These are phyloP conservation scores for Huntiella savannae DNA, from an alignment of 2,329 filamentous ascomycete species.

Conservation along the genomic window DNA sequence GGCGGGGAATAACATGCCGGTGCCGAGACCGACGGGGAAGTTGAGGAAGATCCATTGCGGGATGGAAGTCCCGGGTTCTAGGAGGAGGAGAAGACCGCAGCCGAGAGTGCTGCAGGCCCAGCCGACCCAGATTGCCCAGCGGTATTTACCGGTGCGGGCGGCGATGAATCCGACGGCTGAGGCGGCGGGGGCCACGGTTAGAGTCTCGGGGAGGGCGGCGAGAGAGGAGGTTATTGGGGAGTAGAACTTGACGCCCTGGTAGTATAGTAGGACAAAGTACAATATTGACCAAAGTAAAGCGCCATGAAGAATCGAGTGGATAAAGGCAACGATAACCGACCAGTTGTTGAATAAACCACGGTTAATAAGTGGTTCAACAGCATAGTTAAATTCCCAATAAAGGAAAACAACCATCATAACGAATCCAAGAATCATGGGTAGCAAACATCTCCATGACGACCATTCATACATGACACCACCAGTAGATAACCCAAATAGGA, in stretches of 20 bases:
- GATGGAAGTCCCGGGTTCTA: conserved; percentile 29
- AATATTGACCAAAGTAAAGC: conserved; percentile 33
- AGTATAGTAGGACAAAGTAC: conserved; percentile 33
- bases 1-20: conserved; percentile 46
- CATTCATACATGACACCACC: conserved; percentile 48
- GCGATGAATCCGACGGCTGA: conserved; percentile 35
- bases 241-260: conserved; percentile 33
- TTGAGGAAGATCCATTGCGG: conserved; percentile 41
- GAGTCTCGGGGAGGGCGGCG: conserved; percentile 37
- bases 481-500: conserved; percentile 26
- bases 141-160: conserved; percentile 36
- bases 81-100: conserved; percentile 32
- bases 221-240: conserved; percentile 34
- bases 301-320: conserved; percentile 38
- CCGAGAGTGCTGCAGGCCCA: conserved; percentile 42
- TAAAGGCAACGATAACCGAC: conserved; percentile 28
- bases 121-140: conserved; percentile 40
- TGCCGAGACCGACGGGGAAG: conserved; percentile 38
- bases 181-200: conserved; percentile 43
- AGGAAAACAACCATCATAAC: conserved; percentile 31
- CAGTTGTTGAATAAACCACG: conserved; percentile 27
- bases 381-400: conserved; percentile 32
- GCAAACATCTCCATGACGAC: conserved; percentile 40
- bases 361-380: conserved; percentile 30
- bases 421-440: conserved; percentile 38